A percentile compares a stretch with the other conserved stretches of the same genome.
phyloP scores from a whole-genome alignment of 306 rosid species.

The Begonia loranthoides region DNA sequence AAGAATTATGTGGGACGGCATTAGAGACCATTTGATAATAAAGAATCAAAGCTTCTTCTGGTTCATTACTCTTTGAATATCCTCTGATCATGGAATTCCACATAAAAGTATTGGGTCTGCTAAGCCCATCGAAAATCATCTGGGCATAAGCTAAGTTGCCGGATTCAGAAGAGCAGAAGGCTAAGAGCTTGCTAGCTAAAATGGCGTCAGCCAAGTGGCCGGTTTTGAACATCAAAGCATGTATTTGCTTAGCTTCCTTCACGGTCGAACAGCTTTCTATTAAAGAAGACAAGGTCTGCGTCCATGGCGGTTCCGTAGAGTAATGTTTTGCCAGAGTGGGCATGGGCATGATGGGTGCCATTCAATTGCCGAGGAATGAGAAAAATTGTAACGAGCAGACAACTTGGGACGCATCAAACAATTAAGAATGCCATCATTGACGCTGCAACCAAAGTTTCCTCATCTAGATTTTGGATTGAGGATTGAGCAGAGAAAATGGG shows the following conservation, averaged over 20 bases:
- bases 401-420: too few relatives aligned
- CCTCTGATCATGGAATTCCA: conserved; percentile 59
- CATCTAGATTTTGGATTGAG: too few relatives aligned
- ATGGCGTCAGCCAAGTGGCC: conserved; percentile 14
- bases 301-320: conserved; percentile 15
- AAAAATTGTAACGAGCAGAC: too few relatives aligned
- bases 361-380: not conserved
- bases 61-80: conserved; percentile 31
- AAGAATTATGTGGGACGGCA: conserved; percentile 33
- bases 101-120: conserved; percentile 36
- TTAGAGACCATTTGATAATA: conserved; percentile 39
- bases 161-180: conserved; percentile 21
- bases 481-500: too few relatives aligned
- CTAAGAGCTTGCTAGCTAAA: conserved; percentile 28
- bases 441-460: too few relatives aligned
- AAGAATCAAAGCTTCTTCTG: conserved; percentile 37
- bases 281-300: conserved; percentile 22
- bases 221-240: conserved; percentile 43
- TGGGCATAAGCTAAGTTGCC: conserved; percentile 36
- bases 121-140: conserved; percentile 36
- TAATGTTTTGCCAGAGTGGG: conserved; percentile 9
- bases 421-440: too few relatives aligned
- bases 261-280: conserved; percentile 49
- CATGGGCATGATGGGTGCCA: conserved; percentile 17
- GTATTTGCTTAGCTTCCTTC: conserved; percentile 45